Evolutionary conservation across 176 grass and related monocot genomes (phyloP), one percentile per base, ranked within the genome.

Genomic region (Puccinellia tenuiflora): DNA sequence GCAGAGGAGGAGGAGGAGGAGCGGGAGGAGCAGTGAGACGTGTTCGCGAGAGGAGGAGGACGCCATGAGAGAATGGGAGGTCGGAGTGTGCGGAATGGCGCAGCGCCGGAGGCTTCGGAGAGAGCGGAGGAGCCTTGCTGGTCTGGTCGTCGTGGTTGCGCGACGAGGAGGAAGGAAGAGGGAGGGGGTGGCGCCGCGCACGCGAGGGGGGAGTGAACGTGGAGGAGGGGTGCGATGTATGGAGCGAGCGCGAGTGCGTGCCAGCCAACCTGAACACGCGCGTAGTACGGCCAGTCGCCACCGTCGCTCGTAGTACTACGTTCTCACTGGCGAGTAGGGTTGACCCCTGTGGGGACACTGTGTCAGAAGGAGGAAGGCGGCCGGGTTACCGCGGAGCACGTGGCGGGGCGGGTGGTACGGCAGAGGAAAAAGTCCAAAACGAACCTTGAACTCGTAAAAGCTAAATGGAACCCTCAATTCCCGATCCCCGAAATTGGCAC

Each of bases 201-300:
- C 42, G 42, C 42, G 11, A 13, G 40, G 40, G 1, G 40, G 40
- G 0, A 13, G 43, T 46, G 40, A 13, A 38, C 3, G 35, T 5
- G 69, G 83, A 62, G 31, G 87, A 67, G 26, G 66, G 24, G 45
- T 21, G 62, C 22, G 62, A 17, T 31, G 77, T n/a, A 62, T 5
- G 1, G 59, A 17, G 43, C 0, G 59, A 17, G 43, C 0, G 24
- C 55, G 50, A 85, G 82, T 90, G 88, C 66, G 56, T 39, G 76
- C 54, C 88, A 90, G 79, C 88, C 88, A 77, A 83, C 86, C 79
- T 51, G 5, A 25, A 3, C n/a, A 43, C 35, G 65, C 64, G 61
- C 20, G 17, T 4, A 54, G 52, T 2, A 54, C 51, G 51, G 31
- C 11, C 79, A 3, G 17, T 35, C 33, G 60, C 16, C 18, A 14